Base-by-base conservation (phyloP, 2,329 filamentous ascomycete species). In the Aspergillus sp. region DNA sequence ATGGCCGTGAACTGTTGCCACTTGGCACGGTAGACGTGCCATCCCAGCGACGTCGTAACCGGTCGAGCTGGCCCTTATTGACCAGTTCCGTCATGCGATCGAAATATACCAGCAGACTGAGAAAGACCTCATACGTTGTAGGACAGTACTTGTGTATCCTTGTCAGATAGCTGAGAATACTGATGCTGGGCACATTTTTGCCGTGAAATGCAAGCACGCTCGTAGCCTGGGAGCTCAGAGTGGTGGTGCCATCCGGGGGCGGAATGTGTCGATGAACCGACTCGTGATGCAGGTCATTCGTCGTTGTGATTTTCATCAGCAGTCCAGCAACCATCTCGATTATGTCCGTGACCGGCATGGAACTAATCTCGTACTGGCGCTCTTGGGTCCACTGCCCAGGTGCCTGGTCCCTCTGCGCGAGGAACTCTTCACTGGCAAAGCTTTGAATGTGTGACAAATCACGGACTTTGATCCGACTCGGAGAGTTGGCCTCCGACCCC, bases 131-230 rank as follows among this genome's bases (percentile, higher is more conserved):
- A 74, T 96, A 99, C 0, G 95, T 98, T 5, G 95, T 98, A 0
- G 95, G 95, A 71, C 95, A 99, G 78, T 99, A 99, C 80, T 97
- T 97, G 80, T 99, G 94, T 73, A 99, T 98, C 62, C 95, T 88
- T 70, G 89, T 94, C 56, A 99, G 81, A 71, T 99, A 99, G 82
- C 92, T 98, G 62, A 96, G 82, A 62, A 99, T 98, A 19, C 93
- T 96, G 70, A 99, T 99, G 72, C 90, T 95, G 1, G 95, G 95
- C 10, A 98, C 91, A 66, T 99, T 99, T 79, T 97, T 98, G 66
- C 95, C 95, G 72, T 99, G 95, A 69, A 99, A 99, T 11, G 95
- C 94, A 41, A 99, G 84, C 3, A 99, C 94, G 57, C 82, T 90
- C 66, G 81, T 90, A 66, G 84, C 90, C 68, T 89, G 84, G 21